Base-by-base conservation (phyloP, 768 basidiomycete species). In the Russula ochroleuca region DNA sequence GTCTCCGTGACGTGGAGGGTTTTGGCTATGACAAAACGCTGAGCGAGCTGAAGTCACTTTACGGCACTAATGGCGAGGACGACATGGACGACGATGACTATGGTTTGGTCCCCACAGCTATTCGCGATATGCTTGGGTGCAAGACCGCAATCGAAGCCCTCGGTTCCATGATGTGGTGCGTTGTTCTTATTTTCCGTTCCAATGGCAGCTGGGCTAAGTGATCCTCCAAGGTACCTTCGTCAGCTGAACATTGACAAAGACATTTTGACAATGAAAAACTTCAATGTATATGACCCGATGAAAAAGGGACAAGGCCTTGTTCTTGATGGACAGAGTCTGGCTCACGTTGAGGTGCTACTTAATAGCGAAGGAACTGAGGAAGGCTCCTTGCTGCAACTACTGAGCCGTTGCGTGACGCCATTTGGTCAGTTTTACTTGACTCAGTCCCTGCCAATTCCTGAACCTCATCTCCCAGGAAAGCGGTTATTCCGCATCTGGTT, bases 261-360 rank as follows among this genome's bases (percentile, higher is more conserved):
- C 67, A 85, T 99, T 60, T 74, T 99, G 70, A 91, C 87, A 59
- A 94, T 97, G 88, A 90, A 86, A 77, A 98, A 98, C 72, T 99
- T 99, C 81, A 95, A 98, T 69, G 80, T 97, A 43, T 97, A 96
- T 71, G 94, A 98, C 74, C 97, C 97, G 0, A 93, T 98, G 84
- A 87, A 89, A 72, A 81, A 82, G 64, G 94, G 94, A n/a, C 81
- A 87, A 71, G 90, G 86, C 31, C 76, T 98, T 60, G 81, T 91
- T 0, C 79, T 99, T 48, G 95, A 99, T 73, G 97, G 97, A 3
- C 94, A 98, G 73, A 95, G 94, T 0, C 79, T 99, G 58, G 90
- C 92, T 17, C 97, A 99, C 73, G 81, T 99, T 65, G 97, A 99
- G 80, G 84, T 96, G 9, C 76, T 99, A 54, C 76, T 92, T 53